Conservation (phyloP, 768 basidiomycete species). For the Leccinellum luteum region DNA sequence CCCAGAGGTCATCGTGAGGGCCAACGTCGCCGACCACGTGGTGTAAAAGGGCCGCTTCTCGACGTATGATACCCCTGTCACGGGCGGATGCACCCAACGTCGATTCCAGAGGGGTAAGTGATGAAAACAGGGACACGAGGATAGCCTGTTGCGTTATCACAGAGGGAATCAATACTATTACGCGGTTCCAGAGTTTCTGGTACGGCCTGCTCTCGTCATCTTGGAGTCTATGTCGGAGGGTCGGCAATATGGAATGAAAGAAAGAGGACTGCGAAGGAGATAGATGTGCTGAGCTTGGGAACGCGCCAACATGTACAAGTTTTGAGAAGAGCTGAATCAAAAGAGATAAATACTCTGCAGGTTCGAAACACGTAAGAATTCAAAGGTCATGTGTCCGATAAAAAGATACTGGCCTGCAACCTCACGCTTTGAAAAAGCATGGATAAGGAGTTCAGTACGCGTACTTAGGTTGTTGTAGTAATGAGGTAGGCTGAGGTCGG, state of each 20-base stretch:
- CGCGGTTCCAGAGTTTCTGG: constrained; percentile 46
- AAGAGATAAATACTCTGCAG: constrained; percentile 32
- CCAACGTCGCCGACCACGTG: constrained; percentile 51
- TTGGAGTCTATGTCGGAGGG: constrained; percentile 43
- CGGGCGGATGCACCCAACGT: constrained; percentile 29
- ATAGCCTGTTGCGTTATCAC: constrained; percentile 53
- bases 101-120: constrained; percentile 36
- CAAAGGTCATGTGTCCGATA: background rate
- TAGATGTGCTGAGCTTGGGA: constrained; percentile 50
- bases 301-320: constrained; percentile 65
- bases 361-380: constrained; percentile 28
- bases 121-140: constrained; percentile 55
- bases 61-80: constrained; percentile 45
- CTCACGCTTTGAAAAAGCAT: constrained; percentile 37
- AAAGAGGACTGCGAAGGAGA: constrained; percentile 70
- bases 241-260: constrained; percentile 51
- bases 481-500: constrained; percentile 48
- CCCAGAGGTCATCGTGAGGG: constrained; percentile 50
- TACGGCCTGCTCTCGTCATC: constrained; percentile 35
- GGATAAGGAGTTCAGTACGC: constrained; percentile 52
- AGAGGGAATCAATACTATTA: constrained; percentile 49
- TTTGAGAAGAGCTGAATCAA: constrained; percentile 59
- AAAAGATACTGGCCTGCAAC: constrained; percentile 40
- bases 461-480: constrained; percentile 56
- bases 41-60: constrained; percentile 53